These are phyloP conservation scores for Wallacemonas sp. DNA, from an alignment of 208 protist species.

Conservation along the genomic window DNA sequence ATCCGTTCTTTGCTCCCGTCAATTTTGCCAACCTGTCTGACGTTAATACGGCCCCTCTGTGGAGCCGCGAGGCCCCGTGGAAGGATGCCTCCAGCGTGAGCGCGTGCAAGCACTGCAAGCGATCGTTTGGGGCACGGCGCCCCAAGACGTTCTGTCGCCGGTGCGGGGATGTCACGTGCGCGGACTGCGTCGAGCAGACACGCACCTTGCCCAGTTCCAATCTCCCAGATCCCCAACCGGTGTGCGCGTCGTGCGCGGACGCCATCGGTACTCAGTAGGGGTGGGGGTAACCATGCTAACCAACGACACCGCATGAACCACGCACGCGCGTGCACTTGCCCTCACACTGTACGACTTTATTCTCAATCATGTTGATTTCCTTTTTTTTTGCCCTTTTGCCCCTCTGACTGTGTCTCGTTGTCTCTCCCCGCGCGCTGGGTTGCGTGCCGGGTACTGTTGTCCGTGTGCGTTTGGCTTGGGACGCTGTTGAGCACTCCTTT, in stretches of 20 bases:
- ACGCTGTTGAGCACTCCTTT: too few species aligned
- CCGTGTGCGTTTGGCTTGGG: neutral
- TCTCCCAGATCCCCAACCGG: conserved; percentile 28
- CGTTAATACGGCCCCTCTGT: conserved; percentile 43
- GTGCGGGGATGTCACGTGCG: conserved; percentile 88
- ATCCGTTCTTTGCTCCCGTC: conserved; percentile 77
- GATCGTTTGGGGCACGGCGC: conserved; percentile 45
- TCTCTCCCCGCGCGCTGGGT: too few species aligned
- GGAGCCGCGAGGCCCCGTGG: conserved; percentile 80
- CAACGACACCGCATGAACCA: too few species aligned
- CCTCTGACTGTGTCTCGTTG: too few species aligned
- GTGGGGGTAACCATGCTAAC: too few species aligned
- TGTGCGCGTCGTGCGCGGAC: conserved; percentile 42
- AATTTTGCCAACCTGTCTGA: conserved; percentile 50
- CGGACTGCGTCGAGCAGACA: conserved; percentile 45
- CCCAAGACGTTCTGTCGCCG: conserved; percentile 78
- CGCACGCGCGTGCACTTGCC: too few species aligned
- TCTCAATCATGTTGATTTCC: too few species aligned
- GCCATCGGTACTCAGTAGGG: too few species aligned
- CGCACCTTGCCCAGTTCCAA: conserved; percentile 43
- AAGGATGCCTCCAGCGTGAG: conserved; percentile 61
- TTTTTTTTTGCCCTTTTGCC: too few species aligned
- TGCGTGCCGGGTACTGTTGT: too few species aligned
- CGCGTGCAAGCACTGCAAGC: conserved; percentile 67
- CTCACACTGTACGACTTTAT: too few species aligned